Evolutionary conservation across 495 filamentous ascomycete species (phyloP).

Genomic region (Penicillium ochrochloron): DNA sequence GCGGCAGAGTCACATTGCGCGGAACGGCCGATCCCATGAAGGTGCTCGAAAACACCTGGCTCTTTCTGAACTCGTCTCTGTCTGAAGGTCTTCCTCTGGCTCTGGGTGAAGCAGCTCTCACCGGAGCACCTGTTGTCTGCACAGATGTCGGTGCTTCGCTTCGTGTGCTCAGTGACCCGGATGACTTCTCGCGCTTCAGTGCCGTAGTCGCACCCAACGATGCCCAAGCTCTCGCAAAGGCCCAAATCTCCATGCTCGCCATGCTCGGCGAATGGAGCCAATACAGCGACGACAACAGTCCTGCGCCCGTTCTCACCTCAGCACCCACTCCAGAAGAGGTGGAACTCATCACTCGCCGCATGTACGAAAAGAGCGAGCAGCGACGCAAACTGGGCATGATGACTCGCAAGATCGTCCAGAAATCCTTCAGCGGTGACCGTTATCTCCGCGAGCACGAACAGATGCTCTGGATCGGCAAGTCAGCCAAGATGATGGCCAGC

Average conservation of each 20-base stretch:
- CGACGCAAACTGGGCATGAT: constrained; percentile 64
- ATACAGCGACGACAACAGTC: constrained; percentile 53
- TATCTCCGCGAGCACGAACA: constrained; percentile 73
- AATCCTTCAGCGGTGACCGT: constrained; percentile 63
- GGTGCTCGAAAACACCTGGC: constrained; percentile 65
- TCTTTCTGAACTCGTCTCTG: constrained; percentile 70
- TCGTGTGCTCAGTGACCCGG: constrained; percentile 64
- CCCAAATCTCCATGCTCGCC: constrained; percentile 64
- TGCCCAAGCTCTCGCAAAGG: constrained; percentile 59
- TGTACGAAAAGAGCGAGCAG: constrained; percentile 65
- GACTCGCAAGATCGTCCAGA: constrained; percentile 62
- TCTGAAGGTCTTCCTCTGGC: constrained; percentile 69
- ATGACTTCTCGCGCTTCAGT: constrained; percentile 60
- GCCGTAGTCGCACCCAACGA: constrained; percentile 69
- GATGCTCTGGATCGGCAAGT: constrained; percentile 69
- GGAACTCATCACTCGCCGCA: constrained; percentile 56
- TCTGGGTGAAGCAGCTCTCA: constrained; percentile 67
- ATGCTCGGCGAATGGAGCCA: constrained; percentile 63
- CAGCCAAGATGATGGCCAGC: constrained; percentile 44
- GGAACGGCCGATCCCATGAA: constrained; percentile 61
- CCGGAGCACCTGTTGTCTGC: constrained; percentile 66
- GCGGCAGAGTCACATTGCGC: constrained; percentile 54
- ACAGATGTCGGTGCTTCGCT: constrained; percentile 69
- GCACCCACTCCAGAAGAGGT: constrained; percentile 58
- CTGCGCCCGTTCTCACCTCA: constrained; percentile 52